Evolutionary conservation across 768 basidiomycete species (phyloP).

Genomic region (Candolleomyces aberdarensis): DNA sequence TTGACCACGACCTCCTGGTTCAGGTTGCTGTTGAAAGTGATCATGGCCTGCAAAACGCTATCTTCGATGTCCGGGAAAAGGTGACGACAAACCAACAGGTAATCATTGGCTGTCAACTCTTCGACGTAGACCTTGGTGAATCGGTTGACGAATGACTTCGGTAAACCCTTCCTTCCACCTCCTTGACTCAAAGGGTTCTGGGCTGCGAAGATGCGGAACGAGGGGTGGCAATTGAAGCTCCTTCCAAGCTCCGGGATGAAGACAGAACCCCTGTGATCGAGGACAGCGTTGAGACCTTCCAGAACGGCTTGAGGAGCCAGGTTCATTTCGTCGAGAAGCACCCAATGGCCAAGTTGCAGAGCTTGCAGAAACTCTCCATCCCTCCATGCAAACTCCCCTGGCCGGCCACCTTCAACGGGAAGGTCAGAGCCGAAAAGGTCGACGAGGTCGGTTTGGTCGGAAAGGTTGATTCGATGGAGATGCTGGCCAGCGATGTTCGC

Average conservation of each 20-base stretch:
- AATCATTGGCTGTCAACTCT: conserved; percentile 75
- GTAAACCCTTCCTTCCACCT: conserved; percentile 94
- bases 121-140: conserved; percentile 98
- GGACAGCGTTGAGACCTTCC: conserved; percentile 92
- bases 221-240: conserved; percentile 82
- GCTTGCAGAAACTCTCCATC: conserved; percentile 95
- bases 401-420: conserved; percentile 85
- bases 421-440: conserved; percentile 97
- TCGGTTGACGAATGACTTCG: conserved; percentile 95
- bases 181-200: conserved; percentile 97
- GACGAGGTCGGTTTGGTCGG: conserved; percentile 95
- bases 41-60: conserved; percentile 66
- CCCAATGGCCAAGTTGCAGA: conserved; percentile 95
- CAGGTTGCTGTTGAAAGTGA: conserved; percentile 72
- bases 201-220: conserved; percentile 97
- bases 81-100: conserved; percentile 72
- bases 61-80: conserved; percentile 63
- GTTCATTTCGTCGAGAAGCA: conserved; percentile 98
- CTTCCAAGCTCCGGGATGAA: conserved; percentile 94
- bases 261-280: conserved; percentile 94
- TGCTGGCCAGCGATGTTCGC: conserved; percentile 75
- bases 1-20: conserved; percentile 63
- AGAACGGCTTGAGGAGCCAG: conserved; percentile 94
- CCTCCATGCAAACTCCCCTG: conserved; percentile 96
- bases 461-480: conserved; percentile 92